Evolutionary conservation across 805 yeast species (phyloP), one percentile per base, ranked within the genome.

Genomic region (Tetrapisispora phaffii): DNA sequence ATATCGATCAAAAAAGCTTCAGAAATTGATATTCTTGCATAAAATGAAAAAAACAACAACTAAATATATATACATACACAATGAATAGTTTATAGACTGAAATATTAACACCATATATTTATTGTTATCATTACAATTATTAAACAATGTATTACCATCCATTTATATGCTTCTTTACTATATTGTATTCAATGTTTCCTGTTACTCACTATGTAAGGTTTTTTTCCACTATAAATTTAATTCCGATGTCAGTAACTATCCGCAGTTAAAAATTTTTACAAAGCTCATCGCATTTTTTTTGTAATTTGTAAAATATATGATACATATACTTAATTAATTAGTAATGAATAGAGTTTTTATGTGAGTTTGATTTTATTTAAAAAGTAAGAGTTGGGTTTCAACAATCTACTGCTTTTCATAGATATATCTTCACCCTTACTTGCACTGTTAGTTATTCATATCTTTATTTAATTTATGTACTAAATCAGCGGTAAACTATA

Each of bases 1-100:
- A 59, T 32, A 74, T 48, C 45, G 39, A 46, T 35, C 43, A 45
- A 23, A 61, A 58, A 41, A 50, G 57, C 41, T 45, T 46, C 3
- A 44, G 46, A 38, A 26, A 17, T 16, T 44, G 20, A 39, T 19
- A n/a, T 10, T 4, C 4, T 16, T 22, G 15, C 13, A 28, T 28
- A 28, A 10, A 28, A 6, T n/a, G 13, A 28, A 12, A 21, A 15
- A 16, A 21, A 22, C 17, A 35, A 35, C 12, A 16, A 7, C 15
- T 37, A n/a, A 24, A 24, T 15, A 3, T 2, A 24, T 15, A 26
- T 16, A 37, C 24, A 37, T 23, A 37, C 16, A 24, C 10, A 36
- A 24, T 23, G n/a, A 28, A 28, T 28, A 28, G 4, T 28, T 12
- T 28, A 28, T 5, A 28, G 20, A 20, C 21, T 20, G 3, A 6